Conservation (phyloP, 2,329 filamentous ascomycete genomes). For the Fusarium sp. region DNA sequence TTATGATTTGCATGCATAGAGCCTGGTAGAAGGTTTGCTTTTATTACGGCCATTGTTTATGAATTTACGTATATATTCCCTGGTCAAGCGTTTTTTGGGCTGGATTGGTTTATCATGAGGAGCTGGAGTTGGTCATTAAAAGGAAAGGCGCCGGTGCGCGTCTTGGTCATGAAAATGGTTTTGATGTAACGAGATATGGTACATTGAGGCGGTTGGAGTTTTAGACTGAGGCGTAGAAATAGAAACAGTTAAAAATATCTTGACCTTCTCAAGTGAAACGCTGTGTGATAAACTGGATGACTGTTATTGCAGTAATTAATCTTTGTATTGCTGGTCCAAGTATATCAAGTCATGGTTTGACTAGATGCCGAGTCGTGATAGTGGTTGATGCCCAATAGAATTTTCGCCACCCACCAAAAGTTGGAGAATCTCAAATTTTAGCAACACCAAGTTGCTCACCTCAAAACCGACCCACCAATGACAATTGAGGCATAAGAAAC, state of each 20-base stretch:
- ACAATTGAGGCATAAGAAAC: conserved; percentile 12
- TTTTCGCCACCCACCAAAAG: conserved; percentile 42
- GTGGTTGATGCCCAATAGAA: conserved; percentile 40
- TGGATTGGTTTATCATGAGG: conserved; percentile 1
- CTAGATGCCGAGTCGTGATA: conserved; percentile 16
- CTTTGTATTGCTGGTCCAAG: background rate
- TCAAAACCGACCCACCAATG: conserved; percentile 18
- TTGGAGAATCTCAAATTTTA: conserved; percentile 45
- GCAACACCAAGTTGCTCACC: conserved; percentile 23
- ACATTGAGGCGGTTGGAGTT: background rate
- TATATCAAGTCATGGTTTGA: background rate
- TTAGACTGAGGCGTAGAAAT: conserved; percentile 17
- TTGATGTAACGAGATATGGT: background rate
- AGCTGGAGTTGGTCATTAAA: conserved; percentile 16
- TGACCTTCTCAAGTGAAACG: background rate
- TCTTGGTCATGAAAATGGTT: conserved; percentile 4
- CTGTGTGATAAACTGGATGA: background rate
- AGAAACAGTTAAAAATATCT: conserved; percentile 3
- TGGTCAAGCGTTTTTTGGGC: conserved; percentile 10
- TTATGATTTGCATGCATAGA: conserved; percentile 2
- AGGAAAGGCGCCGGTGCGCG: background rate
- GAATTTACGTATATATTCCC: conserved; percentile 28
- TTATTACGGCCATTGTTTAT: conserved; percentile 12
- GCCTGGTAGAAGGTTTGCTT: background rate
- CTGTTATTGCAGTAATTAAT: background rate